A percentile compares a stretch with the other conserved stretches of the same genome.
Evolutionary conservation across 2,329 filamentous ascomycete genomes (phyloP).

Genomic region (Cryphonectria parasitica): DNA sequence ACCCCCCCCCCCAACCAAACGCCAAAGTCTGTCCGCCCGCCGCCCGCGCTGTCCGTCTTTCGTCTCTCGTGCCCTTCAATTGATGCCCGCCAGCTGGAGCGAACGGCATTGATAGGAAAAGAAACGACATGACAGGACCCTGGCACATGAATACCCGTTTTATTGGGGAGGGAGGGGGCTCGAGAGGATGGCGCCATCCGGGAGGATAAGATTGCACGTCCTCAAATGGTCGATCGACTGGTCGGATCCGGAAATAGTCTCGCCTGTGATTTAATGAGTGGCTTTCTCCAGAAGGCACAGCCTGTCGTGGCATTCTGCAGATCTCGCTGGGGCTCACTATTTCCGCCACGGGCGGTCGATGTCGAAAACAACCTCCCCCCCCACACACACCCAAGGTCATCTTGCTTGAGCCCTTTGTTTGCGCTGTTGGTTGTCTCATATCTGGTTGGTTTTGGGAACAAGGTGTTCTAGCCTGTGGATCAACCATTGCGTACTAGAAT

Average conservation of each 20-base stretch:
- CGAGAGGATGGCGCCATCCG: not conserved
- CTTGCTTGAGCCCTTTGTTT: not conserved
- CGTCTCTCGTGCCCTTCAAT: not conserved
- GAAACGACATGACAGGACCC: not conserved
- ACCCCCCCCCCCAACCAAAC: not conserved
- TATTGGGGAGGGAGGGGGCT: not conserved
- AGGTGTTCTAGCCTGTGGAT: slow-evolving; percentile 2
- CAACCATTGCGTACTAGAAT: not conserved
- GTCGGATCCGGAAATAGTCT: slow-evolving; percentile 11
- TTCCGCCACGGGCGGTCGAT: slow-evolving; percentile 6
- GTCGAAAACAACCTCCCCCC: not conserved
- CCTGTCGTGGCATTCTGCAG: not conserved
- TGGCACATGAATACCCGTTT: not conserved
- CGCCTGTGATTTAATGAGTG: not conserved
- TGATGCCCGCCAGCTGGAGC: not conserved
- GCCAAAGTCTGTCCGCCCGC: not conserved
- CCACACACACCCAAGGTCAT: not conserved
- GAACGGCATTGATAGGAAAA: not conserved
- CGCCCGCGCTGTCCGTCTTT: not conserved
- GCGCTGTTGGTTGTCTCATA: not conserved
- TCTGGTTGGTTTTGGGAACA: not conserved
- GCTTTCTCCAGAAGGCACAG: not conserved
- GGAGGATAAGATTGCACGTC: slow-evolving; percentile 2
- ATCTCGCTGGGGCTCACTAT: not conserved
- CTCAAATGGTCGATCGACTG: not conserved